Evolutionary conservation across 345 rosid genomes (phyloP).

Genomic region (Citrus medica): DNA sequence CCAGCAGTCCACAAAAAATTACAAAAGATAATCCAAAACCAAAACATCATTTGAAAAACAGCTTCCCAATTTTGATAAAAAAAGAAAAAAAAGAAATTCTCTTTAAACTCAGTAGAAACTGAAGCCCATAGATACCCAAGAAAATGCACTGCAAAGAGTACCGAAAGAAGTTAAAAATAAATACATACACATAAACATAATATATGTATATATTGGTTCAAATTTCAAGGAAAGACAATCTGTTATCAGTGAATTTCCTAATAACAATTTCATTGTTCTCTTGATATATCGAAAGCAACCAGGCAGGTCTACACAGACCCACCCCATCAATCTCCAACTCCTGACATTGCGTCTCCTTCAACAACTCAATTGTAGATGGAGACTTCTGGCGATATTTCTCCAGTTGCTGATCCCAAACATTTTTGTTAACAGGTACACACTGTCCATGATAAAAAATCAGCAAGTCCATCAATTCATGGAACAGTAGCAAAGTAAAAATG

Average conservation of each 20-base stretch:
- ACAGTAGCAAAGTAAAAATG: neutral
- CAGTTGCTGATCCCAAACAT: conserved; percentile 49
- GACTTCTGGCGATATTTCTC: conserved; percentile 43
- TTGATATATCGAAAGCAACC: neutral
- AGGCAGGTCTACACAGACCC: conserved; percentile 38
- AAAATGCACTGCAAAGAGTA: neutral
- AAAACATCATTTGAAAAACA: neutral
- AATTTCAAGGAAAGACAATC: neutral
- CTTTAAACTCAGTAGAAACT: neutral
- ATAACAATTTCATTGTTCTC: neutral
- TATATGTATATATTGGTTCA: neutral
- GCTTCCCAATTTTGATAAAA: neutral
- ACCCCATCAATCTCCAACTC: conserved; percentile 59
- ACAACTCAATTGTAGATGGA: conserved; percentile 61
- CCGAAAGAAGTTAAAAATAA: neutral
- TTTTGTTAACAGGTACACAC: conserved; percentile 35
- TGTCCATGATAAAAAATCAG: conserved; percentile 18
- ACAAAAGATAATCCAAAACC: neutral
- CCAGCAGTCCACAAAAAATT: neutral
- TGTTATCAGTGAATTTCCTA: neutral
- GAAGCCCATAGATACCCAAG: neutral
- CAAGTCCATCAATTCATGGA: conserved; percentile 6
- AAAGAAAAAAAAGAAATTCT: neutral
- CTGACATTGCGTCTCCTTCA: conserved; percentile 38
- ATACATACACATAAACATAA: neutral